Evolutionary conservation across 75 land plant species (phyloP).

Genomic region (Cryptomeria japonica): DNA sequence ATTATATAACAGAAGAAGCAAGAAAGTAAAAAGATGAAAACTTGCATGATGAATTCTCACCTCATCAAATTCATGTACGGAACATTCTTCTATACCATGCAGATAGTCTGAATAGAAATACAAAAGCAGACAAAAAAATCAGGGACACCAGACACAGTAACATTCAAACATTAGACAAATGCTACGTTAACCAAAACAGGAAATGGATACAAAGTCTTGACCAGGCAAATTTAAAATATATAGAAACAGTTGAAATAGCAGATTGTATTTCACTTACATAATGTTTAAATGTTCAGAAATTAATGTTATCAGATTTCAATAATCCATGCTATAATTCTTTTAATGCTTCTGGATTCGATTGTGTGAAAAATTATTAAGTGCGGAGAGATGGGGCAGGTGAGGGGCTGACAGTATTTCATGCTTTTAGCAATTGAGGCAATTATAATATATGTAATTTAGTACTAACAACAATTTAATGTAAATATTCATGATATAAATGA

Average conservation of each 20-base stretch:
- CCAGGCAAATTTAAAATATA: background rate
- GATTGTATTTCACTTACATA: background rate
- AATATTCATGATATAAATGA: background rate
- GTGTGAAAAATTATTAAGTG: no score
- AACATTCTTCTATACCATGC: constrained; percentile 83
- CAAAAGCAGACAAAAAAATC: background rate
- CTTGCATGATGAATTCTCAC: constrained; percentile 22
- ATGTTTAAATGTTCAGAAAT: background rate
- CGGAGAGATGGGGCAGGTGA: background rate
- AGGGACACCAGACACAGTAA: background rate
- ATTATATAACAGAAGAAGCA: background rate
- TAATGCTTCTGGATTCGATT: no score
- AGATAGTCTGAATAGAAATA: constrained; percentile 63
- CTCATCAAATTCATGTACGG: constrained; percentile 54
- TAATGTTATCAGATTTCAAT: no score
- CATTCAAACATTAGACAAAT: constrained; percentile 2
- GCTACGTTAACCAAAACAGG: background rate
- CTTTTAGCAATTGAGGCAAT: background rate
- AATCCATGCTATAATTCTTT: no score
- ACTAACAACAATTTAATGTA: constrained; percentile 4
- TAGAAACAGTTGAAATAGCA: background rate
- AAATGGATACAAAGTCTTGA: background rate
- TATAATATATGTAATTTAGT: background rate
- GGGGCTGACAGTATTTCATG: background rate
- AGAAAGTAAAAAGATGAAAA: constrained; percentile 4